phyloP scores from a whole-genome alignment of 1,139 yeast genomes.

The Kluyveromyces marxianus region DNA sequence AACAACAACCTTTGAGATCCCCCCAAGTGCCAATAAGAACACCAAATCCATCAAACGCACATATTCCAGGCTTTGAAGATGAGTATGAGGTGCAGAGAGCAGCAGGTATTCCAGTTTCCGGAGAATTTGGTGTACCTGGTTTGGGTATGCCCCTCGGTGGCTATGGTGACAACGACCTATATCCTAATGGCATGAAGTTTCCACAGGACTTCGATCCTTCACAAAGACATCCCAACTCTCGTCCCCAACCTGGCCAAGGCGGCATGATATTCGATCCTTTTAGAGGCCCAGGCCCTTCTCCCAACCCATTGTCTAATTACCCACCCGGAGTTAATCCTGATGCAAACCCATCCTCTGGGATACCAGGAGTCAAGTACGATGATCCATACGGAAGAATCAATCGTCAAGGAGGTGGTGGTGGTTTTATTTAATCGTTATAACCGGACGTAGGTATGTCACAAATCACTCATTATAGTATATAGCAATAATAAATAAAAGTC shows the following conservation, averaged over 20 bases:
- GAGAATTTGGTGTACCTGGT: conserved; percentile 11
- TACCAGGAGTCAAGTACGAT: conserved; percentile 37
- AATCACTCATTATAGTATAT: not conserved
- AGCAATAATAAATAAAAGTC: not conserved
- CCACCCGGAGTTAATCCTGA: not conserved
- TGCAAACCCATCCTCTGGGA: conserved; percentile 26
- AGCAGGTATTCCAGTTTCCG: conserved; percentile 8
- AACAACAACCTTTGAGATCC: conserved; percentile 17
- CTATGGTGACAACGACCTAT: conserved; percentile 35
- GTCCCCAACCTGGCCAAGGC: conserved; percentile 19
- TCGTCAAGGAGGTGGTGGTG: conserved; percentile 14
- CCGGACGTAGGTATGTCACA: not conserved
- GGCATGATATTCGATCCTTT: conserved; percentile 36
- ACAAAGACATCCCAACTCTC: conserved; percentile 8
- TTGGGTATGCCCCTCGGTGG: conserved; percentile 10
- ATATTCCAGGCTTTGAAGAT: conserved; percentile 53
- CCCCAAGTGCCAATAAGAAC: no score
- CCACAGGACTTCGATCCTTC: conserved; percentile 22
- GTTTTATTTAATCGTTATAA: conserved; percentile 6
- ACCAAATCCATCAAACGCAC: conserved; percentile 6
- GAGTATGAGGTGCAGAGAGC: conserved; percentile 38
- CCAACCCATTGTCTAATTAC: conserved; percentile 6
- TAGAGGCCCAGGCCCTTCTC: conserved; percentile 12
- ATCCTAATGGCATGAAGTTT: conserved; percentile 35
- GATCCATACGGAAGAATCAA: conserved; percentile 26